phyloP scores from a whole-genome alignment of 148 eudicot genomes.

The Fagopyrum esculentum region DNA sequence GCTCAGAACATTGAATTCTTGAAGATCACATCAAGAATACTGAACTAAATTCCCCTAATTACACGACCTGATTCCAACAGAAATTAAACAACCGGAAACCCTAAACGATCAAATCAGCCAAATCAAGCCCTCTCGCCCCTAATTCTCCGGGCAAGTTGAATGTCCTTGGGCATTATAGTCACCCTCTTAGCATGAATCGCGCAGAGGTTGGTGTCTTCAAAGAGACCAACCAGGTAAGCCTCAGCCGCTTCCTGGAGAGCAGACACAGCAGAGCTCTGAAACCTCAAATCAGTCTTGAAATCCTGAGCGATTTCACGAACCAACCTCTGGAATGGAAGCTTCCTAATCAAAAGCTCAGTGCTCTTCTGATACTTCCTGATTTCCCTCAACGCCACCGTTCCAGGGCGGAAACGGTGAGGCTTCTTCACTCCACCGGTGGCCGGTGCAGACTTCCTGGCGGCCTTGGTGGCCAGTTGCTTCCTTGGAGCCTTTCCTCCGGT shows the following conservation, averaged over 20 bases:
- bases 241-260: neutral
- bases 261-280: slow-evolving; percentile 8
- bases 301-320: slow-evolving; percentile 11
- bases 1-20: neutral
- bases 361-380: slow-evolving; percentile 16
- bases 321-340: slow-evolving; percentile 14
- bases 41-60: neutral
- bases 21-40: neutral
- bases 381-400: slow-evolving; percentile 8
- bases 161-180: slow-evolving; percentile 9
- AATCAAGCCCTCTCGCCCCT: slow-evolving; percentile 13
- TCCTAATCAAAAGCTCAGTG: slow-evolving; percentile 4
- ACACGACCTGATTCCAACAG: neutral
- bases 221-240: slow-evolving; percentile 4
- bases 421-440: slow-evolving; percentile 15
- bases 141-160: slow-evolving; percentile 11
- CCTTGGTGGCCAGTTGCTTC: slow-evolving; percentile 14
- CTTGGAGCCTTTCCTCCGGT: slow-evolving; percentile 15
- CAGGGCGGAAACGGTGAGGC: slow-evolving; percentile 14
- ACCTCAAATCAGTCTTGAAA: slow-evolving; percentile 11
- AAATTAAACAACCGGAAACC: neutral
- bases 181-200: slow-evolving; percentile 11
- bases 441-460: slow-evolving; percentile 10
- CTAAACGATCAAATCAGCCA: neutral
- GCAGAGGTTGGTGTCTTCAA: slow-evolving; percentile 12